Evolutionary conservation across 2,329 filamentous ascomycete genomes (phyloP).

Genomic region (Sporothrix curviconia): DNA sequence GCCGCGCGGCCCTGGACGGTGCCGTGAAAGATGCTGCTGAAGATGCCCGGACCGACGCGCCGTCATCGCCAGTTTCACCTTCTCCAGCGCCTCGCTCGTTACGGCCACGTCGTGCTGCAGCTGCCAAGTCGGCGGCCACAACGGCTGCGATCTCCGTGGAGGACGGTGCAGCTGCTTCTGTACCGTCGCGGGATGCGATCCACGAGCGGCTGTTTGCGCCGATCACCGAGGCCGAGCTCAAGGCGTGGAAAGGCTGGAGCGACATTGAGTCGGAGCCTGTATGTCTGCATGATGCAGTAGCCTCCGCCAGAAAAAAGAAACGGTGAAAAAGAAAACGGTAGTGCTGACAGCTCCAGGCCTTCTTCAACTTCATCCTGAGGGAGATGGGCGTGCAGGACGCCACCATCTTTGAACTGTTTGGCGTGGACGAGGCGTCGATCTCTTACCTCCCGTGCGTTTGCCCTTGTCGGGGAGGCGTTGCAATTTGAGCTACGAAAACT

Average conservation of each 20-base stretch:
- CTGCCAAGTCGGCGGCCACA: constrained; percentile 5
- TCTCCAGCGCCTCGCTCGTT: background rate
- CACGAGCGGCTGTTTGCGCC: constrained; percentile 35
- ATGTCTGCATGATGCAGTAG: constrained; percentile 30
- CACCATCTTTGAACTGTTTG: constrained; percentile 69
- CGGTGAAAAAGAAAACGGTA: background rate
- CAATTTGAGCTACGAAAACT: background rate
- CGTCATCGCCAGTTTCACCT: background rate
- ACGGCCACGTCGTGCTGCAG: constrained; percentile 6
- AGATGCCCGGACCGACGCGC: background rate
- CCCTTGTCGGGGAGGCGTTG: no score
- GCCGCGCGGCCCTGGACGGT: background rate
- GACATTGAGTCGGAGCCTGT: constrained; percentile 90
- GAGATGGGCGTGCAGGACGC: constrained; percentile 70
- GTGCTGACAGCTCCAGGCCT: constrained; percentile 45
- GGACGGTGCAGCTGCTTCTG: constrained; percentile 6
- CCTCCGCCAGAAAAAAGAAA: no score
- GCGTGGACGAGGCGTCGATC: constrained; percentile 61
- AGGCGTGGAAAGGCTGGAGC: constrained; percentile 65
- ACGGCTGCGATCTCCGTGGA: constrained; percentile 3
- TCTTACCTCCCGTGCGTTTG: constrained; percentile 56
- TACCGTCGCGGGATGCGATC: constrained; percentile 17
- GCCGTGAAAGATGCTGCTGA: background rate
- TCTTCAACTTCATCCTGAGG: constrained; percentile 79
- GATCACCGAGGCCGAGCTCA: constrained; percentile 45